These are phyloP conservation scores for Salix brachista DNA, from an alignment of 345 rosid genomes.

Conservation along the genomic window DNA sequence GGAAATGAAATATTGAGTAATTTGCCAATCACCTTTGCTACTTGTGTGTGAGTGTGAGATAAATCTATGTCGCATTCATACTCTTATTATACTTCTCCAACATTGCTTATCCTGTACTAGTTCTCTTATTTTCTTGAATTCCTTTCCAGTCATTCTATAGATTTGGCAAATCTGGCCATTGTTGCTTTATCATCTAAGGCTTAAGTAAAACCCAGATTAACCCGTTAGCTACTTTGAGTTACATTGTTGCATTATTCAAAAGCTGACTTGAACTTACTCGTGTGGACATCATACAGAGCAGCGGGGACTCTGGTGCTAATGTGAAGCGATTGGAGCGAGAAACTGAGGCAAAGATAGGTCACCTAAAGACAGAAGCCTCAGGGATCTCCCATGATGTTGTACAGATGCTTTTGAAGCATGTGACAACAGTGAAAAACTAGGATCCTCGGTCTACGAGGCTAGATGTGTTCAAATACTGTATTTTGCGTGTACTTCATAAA, in stretches of 20 bases:
- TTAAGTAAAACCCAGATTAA: too few species aligned
- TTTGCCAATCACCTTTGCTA: background rate
- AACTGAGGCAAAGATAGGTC: conserved; percentile 60
- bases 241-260: background rate
- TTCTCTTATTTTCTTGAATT: background rate
- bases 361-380: conserved; percentile 52
- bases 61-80: background rate
- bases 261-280: conserved; percentile 6
- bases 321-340: conserved; percentile 82
- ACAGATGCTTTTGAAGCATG: conserved; percentile 76
- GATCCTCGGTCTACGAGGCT: background rate
- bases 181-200: background rate
- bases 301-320: conserved; percentile 85
- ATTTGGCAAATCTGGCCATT: background rate
- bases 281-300: conserved; percentile 42
- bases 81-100: background rate
- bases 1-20: background rate
- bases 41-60: background rate
- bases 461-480: background rate
- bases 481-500: background rate
- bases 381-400: conserved; percentile 58
- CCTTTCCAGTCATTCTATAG: background rate
- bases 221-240: too few species aligned
- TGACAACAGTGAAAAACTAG: conserved; percentile 75
- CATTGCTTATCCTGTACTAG: background rate